phyloP scores from a whole-genome alignment of 768 basidiomycete species.

The Leccinellum luteum region DNA sequence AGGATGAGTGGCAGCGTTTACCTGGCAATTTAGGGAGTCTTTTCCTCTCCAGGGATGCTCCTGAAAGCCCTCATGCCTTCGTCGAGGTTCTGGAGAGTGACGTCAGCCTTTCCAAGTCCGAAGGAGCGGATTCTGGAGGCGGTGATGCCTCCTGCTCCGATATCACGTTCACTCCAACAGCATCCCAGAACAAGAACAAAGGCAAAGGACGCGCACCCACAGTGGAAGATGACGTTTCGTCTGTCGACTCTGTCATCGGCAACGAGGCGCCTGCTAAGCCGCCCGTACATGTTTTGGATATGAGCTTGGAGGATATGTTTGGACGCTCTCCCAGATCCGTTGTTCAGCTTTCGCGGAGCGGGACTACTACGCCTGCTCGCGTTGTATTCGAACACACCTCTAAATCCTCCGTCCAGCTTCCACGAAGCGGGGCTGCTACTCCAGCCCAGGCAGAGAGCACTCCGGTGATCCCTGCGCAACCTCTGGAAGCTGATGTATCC shows the following conservation, averaged over 20 bases:
- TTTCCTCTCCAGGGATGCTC: conserved; percentile 32
- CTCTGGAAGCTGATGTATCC: conserved; percentile 14
- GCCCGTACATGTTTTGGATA: conserved; percentile 59
- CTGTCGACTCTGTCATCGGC: conserved; percentile 41
- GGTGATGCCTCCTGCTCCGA: conserved; percentile 33
- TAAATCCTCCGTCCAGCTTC: conserved; percentile 10
- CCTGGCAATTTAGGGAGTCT: conserved; percentile 41
- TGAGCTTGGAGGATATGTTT: conserved; percentile 30
- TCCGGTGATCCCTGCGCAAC: conserved; percentile 34
- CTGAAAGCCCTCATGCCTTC: conserved; percentile 57
- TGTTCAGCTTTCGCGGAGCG: conserved; percentile 14
- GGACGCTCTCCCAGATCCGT: conserved; percentile 15
- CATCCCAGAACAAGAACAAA: conserved; percentile 48
- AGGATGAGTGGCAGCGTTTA: conserved; percentile 67
- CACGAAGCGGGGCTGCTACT: conserved; percentile 24
- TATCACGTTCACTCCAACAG: conserved; percentile 14
- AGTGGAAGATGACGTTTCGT: conserved; percentile 35
- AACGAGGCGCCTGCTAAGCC: conserved; percentile 49
- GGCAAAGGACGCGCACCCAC: conserved; percentile 31
- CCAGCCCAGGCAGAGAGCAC: conserved; percentile 40
- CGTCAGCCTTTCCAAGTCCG: conserved; percentile 31
- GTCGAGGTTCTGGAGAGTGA: conserved; percentile 55
- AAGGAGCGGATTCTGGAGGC: conserved; percentile 30
- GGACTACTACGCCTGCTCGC: conserved; percentile 31
- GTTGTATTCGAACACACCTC: not conserved